These are phyloP conservation scores for Xylariaceae sp. DNA, from an alignment of 2,329 filamentous ascomycete species.

Conservation along the genomic window DNA sequence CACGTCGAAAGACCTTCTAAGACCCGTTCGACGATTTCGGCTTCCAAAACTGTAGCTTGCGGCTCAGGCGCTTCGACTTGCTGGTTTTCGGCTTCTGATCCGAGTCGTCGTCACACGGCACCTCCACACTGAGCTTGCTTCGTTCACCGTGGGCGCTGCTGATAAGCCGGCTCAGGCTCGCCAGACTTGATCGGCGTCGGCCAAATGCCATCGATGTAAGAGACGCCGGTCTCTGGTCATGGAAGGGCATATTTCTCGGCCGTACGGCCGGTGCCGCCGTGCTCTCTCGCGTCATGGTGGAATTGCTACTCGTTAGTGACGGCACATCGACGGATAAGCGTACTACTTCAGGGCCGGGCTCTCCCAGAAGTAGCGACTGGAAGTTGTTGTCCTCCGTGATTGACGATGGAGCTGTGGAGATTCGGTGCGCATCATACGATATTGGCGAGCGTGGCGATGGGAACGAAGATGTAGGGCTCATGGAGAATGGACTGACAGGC, in stretches of 20 bases:
- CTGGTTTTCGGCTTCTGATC: conserved; percentile 53
- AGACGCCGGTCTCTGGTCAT: conserved; percentile 53
- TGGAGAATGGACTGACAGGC: conserved; percentile 58
- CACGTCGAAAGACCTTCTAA: conserved; percentile 9
- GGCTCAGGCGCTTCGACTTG: conserved; percentile 63
- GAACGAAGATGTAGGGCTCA: conserved; percentile 56
- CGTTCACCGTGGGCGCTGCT: conserved; percentile 67
- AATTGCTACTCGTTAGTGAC: conserved; percentile 67
- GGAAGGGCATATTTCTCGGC: conserved; percentile 34
- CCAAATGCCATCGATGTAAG: conserved; percentile 56
- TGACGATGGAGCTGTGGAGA: conserved; percentile 70
- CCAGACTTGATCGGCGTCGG: conserved; percentile 67
- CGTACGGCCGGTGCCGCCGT: conserved; percentile 31
- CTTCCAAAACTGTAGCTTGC: conserved; percentile 76
- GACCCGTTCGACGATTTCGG: conserved; percentile 35
- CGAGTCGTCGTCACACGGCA: conserved; percentile 46
- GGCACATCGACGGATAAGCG: conserved; percentile 67
- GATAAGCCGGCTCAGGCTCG: conserved; percentile 68
- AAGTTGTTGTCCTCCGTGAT: conserved; percentile 63
- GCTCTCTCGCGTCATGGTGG: conserved; percentile 67
- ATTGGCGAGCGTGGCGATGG: conserved; percentile 63
- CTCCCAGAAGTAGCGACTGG: conserved; percentile 63
- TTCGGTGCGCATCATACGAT: conserved; percentile 62
- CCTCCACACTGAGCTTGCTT: conserved; percentile 67
- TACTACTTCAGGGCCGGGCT: conserved; percentile 61